phyloP scores from a whole-genome alignment of 2,329 filamentous ascomycete genomes.

The Fusarium sp. region DNA sequence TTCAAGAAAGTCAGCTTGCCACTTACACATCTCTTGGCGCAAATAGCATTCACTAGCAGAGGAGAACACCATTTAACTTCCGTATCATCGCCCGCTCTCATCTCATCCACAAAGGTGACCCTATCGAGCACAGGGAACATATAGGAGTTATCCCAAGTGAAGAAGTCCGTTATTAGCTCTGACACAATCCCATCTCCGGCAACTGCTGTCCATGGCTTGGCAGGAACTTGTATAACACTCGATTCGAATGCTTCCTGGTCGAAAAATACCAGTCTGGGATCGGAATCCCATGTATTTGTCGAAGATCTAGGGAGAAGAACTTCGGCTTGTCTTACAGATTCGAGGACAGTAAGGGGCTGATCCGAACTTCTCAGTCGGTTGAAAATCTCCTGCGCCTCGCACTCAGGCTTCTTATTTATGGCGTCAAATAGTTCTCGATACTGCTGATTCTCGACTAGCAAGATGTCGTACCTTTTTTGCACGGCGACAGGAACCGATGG shows the following conservation, averaged over 20 bases:
- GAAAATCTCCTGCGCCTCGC: conserved; percentile 12
- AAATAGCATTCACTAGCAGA: not conserved
- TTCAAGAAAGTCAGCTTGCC: not conserved
- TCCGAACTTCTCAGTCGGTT: not conserved
- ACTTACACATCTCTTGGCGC: not conserved
- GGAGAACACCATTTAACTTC: not conserved
- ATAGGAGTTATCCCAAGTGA: not conserved
- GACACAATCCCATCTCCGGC: not conserved
- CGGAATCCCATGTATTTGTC: not conserved
- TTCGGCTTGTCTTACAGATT: conserved; percentile 7
- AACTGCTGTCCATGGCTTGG: not conserved
- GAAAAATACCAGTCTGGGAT: not conserved
- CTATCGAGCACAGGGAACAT: not conserved
- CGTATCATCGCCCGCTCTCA: not conserved
- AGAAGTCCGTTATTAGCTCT: not conserved
- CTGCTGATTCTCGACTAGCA: conserved; percentile 14
- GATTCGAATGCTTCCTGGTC: not conserved
- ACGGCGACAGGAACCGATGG: not conserved
- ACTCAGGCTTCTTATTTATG: conserved; percentile 4
- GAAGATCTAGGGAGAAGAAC: not conserved
- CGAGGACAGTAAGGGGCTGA: not conserved
- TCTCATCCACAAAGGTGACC: not conserved
- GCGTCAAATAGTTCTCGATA: conserved; percentile 20
- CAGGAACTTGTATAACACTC: not conserved
- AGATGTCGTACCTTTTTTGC: conserved; percentile 10